Evolutionary conservation across 2,329 filamentous ascomycete genomes (phyloP).

Genomic region (Aspergillus glaucus): DNA sequence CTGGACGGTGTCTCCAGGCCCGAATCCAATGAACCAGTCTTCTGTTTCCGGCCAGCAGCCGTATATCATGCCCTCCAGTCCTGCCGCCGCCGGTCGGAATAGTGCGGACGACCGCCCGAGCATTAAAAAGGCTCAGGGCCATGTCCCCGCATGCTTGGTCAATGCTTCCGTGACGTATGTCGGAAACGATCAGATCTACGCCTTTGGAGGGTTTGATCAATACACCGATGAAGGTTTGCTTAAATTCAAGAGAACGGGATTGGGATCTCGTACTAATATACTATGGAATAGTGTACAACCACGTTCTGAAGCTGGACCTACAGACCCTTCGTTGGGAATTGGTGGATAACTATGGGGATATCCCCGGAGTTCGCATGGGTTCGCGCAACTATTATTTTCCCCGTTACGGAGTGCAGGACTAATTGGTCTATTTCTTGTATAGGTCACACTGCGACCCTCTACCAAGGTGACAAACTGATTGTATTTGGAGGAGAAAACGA

Average conservation of each 20-base stretch:
- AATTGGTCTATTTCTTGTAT: slow-evolving; percentile 2
- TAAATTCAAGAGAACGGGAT: not conserved
- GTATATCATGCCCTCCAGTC: slow-evolving; percentile 86
- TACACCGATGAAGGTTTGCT: slow-evolving; percentile 80
- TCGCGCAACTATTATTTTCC: slow-evolving; percentile 24
- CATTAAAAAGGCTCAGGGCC: slow-evolving; percentile 70
- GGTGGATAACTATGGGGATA: slow-evolving; percentile 97
- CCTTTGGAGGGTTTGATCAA: slow-evolving; percentile 96
- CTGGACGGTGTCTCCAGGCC: slow-evolving; percentile 17
- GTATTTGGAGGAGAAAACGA: slow-evolving; percentile 98
- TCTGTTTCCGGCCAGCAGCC: slow-evolving; percentile 49
- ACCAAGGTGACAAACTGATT: slow-evolving; percentile 88
- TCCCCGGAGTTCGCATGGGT: slow-evolving; percentile 96
- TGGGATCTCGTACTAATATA: slow-evolving; percentile 4
- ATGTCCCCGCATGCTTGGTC: slow-evolving; percentile 86
- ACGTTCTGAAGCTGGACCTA: slow-evolving; percentile 84
- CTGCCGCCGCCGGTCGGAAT: slow-evolving; percentile 57
- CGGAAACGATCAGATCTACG: slow-evolving; percentile 94
- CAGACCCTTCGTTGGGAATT: slow-evolving; percentile 86
- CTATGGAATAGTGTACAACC: slow-evolving; percentile 69
- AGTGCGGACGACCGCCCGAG: slow-evolving; percentile 74
- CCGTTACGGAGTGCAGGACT: slow-evolving; percentile 5
- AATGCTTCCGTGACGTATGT: slow-evolving; percentile 99
- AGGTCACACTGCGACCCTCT: slow-evolving; percentile 93
- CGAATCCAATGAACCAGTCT: slow-evolving; percentile 13